phyloP scores from a whole-genome alignment of 345 rosid genomes.

The Populus simonii region DNA sequence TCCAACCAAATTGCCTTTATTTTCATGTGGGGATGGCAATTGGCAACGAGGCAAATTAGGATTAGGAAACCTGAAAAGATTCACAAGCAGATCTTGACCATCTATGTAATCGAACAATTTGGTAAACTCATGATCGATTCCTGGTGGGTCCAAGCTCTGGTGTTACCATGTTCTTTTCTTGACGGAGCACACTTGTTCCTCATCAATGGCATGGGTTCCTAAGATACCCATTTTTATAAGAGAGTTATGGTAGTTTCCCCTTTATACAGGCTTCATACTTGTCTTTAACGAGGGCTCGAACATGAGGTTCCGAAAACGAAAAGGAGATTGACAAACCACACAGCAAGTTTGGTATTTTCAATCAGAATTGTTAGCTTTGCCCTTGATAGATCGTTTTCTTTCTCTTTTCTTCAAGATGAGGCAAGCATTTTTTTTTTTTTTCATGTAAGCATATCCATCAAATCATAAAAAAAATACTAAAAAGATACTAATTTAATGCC shows the following conservation, averaged over 20 bases:
- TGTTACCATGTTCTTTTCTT: not conserved
- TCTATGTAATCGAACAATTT: not conserved
- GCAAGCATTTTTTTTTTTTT: too few species aligned
- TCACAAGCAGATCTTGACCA: not conserved
- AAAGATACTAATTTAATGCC: too few species aligned
- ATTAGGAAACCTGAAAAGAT: not conserved
- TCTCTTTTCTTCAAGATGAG: not conserved
- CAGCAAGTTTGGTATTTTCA: slow-evolving; percentile 25
- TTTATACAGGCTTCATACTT: too few species aligned
- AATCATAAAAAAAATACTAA: too few species aligned
- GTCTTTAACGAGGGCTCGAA: not conserved
- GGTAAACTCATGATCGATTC: not conserved
- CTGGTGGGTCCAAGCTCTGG: not conserved
- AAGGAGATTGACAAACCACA: not conserved
- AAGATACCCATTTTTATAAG: too few species aligned
- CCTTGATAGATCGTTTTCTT: not conserved
- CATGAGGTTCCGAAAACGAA: not conserved
- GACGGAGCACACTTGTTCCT: not conserved
- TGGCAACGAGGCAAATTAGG: not conserved
- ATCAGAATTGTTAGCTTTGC: not conserved
- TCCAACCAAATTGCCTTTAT: slow-evolving; percentile 29
- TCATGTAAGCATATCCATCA: too few species aligned
- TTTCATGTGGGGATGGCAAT: not conserved
- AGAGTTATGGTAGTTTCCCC: too few species aligned
- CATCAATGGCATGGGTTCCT: too few species aligned